phyloP scores from a whole-genome alignment of 306 rosid genomes.

The Malus sieversii region DNA sequence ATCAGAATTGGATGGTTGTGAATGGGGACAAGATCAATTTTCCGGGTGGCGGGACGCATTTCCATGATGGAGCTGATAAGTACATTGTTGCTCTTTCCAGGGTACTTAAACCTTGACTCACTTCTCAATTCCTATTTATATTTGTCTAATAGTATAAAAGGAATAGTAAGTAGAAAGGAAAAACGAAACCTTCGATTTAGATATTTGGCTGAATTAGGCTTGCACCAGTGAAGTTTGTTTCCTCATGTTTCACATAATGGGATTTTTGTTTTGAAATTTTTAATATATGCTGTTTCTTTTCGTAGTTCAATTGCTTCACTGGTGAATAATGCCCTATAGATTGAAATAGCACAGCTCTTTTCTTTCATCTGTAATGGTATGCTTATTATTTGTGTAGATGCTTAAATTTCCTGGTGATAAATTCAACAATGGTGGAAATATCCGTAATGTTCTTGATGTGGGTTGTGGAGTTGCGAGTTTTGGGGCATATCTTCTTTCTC shows the following conservation, averaged over 20 bases:
- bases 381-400: conserved; percentile 31
- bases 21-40: conserved; percentile 61
- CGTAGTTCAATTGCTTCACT: neutral
- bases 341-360: neutral
- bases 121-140: neutral
- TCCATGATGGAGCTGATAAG: conserved; percentile 57
- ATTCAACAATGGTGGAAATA: conserved; percentile 42
- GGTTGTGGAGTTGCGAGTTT: conserved; percentile 75
- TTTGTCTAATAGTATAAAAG: neutral
- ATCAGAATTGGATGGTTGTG: conserved; percentile 68
- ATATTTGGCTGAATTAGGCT: neutral
- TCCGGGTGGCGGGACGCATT: conserved; percentile 67
- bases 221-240: neutral
- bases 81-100: conserved; percentile 46
- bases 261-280: neutral
- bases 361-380: neutral
- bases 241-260: neutral
- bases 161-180: neutral
- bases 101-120: conserved; percentile 18
- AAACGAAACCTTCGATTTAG: neutral
- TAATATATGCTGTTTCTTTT: neutral
- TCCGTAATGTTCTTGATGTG: conserved; percentile 50
- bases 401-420: conserved; percentile 47
- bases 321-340: neutral
- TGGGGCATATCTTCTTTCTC: conserved; percentile 60